A percentile compares a stretch with the other conserved stretches of the same genome.
These are phyloP conservation scores for Petunia axillaris DNA, from an alignment of 257 asterid genomes.

Conservation along the genomic window DNA sequence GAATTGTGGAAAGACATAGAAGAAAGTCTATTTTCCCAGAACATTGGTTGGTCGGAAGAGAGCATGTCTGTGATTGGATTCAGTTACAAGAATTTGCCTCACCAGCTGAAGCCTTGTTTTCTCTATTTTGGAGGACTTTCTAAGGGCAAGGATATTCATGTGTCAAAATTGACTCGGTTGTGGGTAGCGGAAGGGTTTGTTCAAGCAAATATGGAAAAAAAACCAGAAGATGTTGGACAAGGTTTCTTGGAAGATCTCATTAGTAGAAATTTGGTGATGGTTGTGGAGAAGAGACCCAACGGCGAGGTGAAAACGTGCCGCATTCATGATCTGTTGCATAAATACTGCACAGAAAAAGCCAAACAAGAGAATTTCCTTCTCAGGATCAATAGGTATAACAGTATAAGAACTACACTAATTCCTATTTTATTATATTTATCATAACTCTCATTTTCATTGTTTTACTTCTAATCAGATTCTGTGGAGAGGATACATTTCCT, in stretches of 20 bases:
- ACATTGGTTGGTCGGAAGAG: background rate
- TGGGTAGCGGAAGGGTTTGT: slow-evolving; percentile 31
- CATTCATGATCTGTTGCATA: slow-evolving; percentile 10
- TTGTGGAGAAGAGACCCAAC: background rate
- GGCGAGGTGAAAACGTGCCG: background rate
- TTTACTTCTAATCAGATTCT: background rate
- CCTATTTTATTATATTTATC: background rate
- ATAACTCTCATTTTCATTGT: background rate
- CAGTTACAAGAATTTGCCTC: slow-evolving; percentile 23
- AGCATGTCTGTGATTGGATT: slow-evolving; percentile 6
- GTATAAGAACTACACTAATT: background rate
- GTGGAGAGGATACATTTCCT: background rate
- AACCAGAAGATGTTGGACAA: slow-evolving; percentile 12
- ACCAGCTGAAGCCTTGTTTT: slow-evolving; percentile 23
- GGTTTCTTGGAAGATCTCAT: background rate
- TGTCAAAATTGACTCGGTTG: background rate
- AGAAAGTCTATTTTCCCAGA: background rate
- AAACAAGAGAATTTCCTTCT: slow-evolving; percentile 12
- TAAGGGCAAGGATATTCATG: background rate
- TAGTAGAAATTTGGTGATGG: slow-evolving; percentile 25
- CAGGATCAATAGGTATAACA: background rate
- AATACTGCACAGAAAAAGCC: background rate
- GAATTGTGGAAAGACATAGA: background rate
- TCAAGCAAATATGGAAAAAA: background rate
- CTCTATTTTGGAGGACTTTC: slow-evolving; percentile 25